phyloP scores from a whole-genome alignment of 2,329 filamentous ascomycete species.

The Hypocrella siamensis region DNA sequence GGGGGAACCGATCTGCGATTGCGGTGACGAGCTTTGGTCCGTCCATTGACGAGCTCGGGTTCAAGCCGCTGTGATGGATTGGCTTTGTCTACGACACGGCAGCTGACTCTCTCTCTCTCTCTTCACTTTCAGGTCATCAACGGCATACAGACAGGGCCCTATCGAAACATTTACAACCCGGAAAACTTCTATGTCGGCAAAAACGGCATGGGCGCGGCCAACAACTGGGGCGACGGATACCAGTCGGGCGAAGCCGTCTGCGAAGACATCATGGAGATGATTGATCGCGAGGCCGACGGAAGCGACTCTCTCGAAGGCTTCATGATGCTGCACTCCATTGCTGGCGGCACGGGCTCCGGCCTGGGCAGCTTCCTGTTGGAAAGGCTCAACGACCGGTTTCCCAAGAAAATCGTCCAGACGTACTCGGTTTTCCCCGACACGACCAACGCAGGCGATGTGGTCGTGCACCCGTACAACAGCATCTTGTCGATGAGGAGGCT shows the following conservation, averaged over 20 bases:
- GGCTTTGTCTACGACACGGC: no score
- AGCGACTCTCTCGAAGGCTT: conserved; percentile 97
- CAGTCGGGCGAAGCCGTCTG: conserved; percentile 81
- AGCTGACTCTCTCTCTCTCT: background rate
- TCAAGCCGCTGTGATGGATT: no score
- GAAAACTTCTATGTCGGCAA: conserved; percentile 98
- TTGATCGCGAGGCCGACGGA: conserved; percentile 93
- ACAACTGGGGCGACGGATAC: conserved; percentile 98
- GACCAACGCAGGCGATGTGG: conserved; percentile 72
- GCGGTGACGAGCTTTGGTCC: background rate
- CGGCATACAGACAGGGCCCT: conserved; percentile 79
- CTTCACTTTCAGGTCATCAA: conserved; percentile 52
- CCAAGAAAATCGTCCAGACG: conserved; percentile 97
- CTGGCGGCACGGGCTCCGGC: conserved; percentile 91
- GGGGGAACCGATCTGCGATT: background rate
- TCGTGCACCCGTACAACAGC: conserved; percentile 97
- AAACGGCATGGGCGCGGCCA: conserved; percentile 82
- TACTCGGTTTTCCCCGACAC: conserved; percentile 98
- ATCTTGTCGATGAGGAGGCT: conserved; percentile 78
- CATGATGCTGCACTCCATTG: conserved; percentile 97
- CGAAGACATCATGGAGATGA: conserved; percentile 98
- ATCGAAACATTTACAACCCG: conserved; percentile 98
- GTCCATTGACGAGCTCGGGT: no score
- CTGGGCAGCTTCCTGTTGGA: conserved; percentile 90
- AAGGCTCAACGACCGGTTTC: conserved; percentile 89